Conservation (phyloP, 768 basidiomycete genomes). For the Leucosporidium scottii region DNA sequence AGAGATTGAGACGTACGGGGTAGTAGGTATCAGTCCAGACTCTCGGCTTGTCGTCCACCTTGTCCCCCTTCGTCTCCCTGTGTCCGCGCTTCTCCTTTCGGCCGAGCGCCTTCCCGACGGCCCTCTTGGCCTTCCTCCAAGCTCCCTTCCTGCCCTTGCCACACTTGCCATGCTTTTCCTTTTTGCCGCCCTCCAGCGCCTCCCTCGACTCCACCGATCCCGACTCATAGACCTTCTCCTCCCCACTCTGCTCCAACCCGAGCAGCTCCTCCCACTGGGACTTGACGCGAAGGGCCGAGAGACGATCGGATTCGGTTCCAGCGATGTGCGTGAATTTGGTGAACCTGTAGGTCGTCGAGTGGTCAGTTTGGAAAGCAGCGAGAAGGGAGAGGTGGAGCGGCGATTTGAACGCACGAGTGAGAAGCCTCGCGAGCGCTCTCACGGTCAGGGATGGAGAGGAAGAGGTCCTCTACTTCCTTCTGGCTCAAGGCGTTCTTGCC, state of each 20-base stretch:
- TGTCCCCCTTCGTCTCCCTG: background rate
- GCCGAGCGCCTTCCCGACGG: background rate
- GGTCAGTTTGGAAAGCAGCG: background rate
- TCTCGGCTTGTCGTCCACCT: conserved; percentile 44
- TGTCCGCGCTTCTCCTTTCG: background rate
- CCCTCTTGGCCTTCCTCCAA: background rate
- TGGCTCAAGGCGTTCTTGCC: too few species aligned
- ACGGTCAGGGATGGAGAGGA: background rate
- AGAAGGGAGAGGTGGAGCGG: background rate
- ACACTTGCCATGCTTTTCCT: background rate
- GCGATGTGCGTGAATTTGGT: conserved; percentile 54
- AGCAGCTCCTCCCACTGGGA: conserved; percentile 62
- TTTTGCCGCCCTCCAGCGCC: conserved; percentile 40
- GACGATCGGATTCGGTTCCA: conserved; percentile 56
- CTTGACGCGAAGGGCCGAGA: conserved; percentile 61
- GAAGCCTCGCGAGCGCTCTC: conserved; percentile 4
- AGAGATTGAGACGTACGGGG: conserved; percentile 72
- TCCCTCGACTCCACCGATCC: conserved; percentile 61
- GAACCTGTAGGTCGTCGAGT: conserved; percentile 6
- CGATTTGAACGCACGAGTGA: conserved; percentile 4
- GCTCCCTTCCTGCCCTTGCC: background rate
- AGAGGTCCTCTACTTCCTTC: background rate
- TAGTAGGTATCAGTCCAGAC: conserved; percentile 80
- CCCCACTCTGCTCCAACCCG: conserved; percentile 40
- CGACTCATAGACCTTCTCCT: conserved; percentile 56